phyloP scores from a whole-genome alignment of 2,329 filamentous ascomycete genomes.

The Epichloe coenophiala region DNA sequence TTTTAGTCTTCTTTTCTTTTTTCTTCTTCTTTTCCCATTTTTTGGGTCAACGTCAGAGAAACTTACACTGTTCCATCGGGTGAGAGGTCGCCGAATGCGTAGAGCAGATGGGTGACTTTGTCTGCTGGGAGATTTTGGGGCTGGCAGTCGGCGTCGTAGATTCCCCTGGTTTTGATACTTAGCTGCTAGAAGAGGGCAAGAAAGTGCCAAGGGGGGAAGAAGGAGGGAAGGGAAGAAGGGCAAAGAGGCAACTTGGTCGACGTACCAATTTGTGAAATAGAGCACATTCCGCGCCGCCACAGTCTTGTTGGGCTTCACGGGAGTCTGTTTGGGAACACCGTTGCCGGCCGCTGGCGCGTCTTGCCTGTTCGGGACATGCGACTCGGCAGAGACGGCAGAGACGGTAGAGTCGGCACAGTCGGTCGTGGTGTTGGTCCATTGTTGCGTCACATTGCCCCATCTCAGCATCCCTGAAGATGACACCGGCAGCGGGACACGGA shows the following conservation, averaged over 20 bases:
- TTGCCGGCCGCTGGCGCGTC: not conserved
- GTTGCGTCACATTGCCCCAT: constrained; percentile 2
- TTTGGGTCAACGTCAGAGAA: no score
- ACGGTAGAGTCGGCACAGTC: not conserved
- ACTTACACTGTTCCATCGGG: constrained; percentile 33
- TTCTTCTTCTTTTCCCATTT: not conserved
- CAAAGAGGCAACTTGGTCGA: not conserved
- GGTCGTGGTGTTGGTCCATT: not conserved
- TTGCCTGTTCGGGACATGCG: not conserved
- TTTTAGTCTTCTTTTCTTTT: not conserved
- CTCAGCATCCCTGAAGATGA: not conserved
- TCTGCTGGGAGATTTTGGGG: constrained; percentile 55
- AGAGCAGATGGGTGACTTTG: constrained; percentile 63
- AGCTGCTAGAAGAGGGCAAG: not conserved
- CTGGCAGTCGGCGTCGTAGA: constrained; percentile 61
- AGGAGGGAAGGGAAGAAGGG: no score
- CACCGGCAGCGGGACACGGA: not conserved
- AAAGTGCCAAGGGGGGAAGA: no score
- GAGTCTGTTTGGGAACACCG: not conserved
- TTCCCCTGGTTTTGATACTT: constrained; percentile 33
- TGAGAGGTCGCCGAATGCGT: constrained; percentile 35
- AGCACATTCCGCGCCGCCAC: constrained; percentile 24
- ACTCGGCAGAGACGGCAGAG: not conserved
- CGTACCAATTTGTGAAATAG: constrained; percentile 42
- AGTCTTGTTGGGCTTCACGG: not conserved